Base-by-base conservation (phyloP, 257 asterid species). In the Nicotiana benthamiana region DNA sequence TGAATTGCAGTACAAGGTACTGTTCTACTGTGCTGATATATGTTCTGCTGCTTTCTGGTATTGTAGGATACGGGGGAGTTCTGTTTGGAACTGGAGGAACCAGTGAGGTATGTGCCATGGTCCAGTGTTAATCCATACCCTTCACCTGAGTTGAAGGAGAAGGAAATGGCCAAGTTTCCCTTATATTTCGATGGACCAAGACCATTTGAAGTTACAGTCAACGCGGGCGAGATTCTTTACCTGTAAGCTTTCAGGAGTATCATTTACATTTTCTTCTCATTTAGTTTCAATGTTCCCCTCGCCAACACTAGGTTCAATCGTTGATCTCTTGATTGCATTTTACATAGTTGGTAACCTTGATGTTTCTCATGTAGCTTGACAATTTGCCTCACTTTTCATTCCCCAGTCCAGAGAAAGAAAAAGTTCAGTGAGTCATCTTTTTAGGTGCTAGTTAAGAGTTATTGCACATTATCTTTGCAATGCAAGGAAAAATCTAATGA, bases 101-200 rank as follows among this genome's bases (percentile, higher is more conserved):
- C 97, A 4, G 56, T 68, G 18, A 80, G 86, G 66, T 52, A 84
- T 59, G 94, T 93, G 24, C 99, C 98, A 2, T 95, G 99, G 99
- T 90, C 93, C 83, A 91, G 98, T 81, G 96, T 95, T 84, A 85
- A 93, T 89, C 99, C 99, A 15, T 88, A 86, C 81, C 97, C 99
- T 75, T 84, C 90, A 15, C 88, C 87, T 12, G 83, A 80, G 75
- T 87, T 84, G 64, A 90, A 78, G 75, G 89, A 27, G 83, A 88
- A 79, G 48, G 93, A 86, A 83, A 79, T 80, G 22, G 85, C 91
- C 62, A 87, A 89, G 87, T 93, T 93, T 63, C 98, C 97, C 6
- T 81, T 89, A 79, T 95, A 88, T 82, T 95, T 90, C 85, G 79
- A 88, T 65, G 98, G 96, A 77, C 99, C 98, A 13, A 88, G 88